phyloP scores from a whole-genome alignment of 805 yeast genomes.

The Lachancea thermotolerans region DNA sequence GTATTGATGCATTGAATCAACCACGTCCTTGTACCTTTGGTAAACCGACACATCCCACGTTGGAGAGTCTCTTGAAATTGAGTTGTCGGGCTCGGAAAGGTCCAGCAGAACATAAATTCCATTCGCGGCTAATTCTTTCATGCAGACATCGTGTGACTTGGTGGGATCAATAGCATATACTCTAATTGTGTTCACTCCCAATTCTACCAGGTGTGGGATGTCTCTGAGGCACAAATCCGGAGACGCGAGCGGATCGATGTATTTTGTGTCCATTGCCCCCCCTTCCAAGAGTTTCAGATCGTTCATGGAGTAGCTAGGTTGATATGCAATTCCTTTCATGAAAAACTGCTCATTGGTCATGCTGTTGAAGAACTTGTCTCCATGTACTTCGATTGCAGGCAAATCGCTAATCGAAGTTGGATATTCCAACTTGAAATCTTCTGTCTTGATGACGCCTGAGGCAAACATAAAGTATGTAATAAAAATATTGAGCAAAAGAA shows the following conservation, averaged over 20 bases:
- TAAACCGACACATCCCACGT: conserved; percentile 67
- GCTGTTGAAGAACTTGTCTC: conserved; percentile 71
- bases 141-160: conserved; percentile 67
- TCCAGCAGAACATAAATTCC: conserved; percentile 92
- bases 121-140: conserved; percentile 66
- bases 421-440: conserved; percentile 2
- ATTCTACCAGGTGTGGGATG: conserved; percentile 61
- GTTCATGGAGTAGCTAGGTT: conserved; percentile 44
- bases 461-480: conserved; percentile 4
- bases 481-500: conserved; percentile 1
- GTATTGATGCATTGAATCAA: conserved; percentile 73
- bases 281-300: conserved; percentile 24
- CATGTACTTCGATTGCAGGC: conserved; percentile 50
- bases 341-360: conserved; percentile 76
- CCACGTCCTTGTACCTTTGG: conserved; percentile 72
- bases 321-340: conserved; percentile 84
- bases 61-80: conserved; percentile 74
- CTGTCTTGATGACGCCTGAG: conserved; percentile 7
- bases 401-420: background rate
- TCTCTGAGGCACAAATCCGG: conserved; percentile 68
- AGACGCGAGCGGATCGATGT: conserved; percentile 75
- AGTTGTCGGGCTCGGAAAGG: conserved; percentile 74
- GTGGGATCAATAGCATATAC: conserved; percentile 80
- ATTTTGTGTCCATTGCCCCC: conserved; percentile 21
- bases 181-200: conserved; percentile 72